Conservation (phyloP, 2,329 filamentous ascomycete genomes). For the Cylindrodendrum hubeiense region DNA sequence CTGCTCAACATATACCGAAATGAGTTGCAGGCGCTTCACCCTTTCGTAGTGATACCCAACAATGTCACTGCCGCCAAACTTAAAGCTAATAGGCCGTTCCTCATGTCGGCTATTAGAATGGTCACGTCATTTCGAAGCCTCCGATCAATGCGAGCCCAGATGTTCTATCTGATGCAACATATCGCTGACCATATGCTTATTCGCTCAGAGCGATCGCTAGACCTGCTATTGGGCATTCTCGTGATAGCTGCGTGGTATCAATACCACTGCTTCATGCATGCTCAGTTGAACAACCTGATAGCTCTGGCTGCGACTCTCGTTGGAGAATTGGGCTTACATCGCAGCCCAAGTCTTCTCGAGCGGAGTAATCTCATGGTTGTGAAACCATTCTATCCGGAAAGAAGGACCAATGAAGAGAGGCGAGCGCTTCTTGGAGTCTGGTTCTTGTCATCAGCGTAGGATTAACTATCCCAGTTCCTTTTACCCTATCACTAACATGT, state of each 20-base stretch:
- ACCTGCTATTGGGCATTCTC: constrained; percentile 62
- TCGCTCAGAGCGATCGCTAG: constrained; percentile 62
- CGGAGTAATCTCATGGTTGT: constrained; percentile 57
- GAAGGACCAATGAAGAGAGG: constrained; percentile 64
- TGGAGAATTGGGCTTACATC: constrained; percentile 61
- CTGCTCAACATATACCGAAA: constrained; percentile 59
- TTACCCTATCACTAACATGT: constrained; percentile 14
- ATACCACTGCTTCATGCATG: constrained; percentile 66
- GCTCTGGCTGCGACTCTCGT: constrained; percentile 61
- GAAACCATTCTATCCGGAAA: constrained; percentile 51
- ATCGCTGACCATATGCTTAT: constrained; percentile 63
- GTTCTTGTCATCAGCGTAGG: constrained; percentile 66
- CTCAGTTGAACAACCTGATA: constrained; percentile 64
- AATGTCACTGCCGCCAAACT: constrained; percentile 52
- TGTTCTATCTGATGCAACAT: constrained; percentile 60
- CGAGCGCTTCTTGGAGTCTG: constrained; percentile 66
- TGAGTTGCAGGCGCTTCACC: constrained; percentile 57
- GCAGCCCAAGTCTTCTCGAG: constrained; percentile 55
- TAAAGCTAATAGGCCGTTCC: constrained; percentile 56
- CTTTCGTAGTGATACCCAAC: constrained; percentile 60
- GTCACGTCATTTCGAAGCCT: constrained; percentile 62
- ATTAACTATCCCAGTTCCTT: not conserved
- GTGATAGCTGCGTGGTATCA: constrained; percentile 65
- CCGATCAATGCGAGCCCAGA: constrained; percentile 62
- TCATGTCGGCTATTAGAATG: constrained; percentile 64